Percentiles rank a stretch among this genome's conserved stretches.
phyloP scores from a whole-genome alignment of 805 yeast genomes.

The Suhomyces kilbournensis region DNA sequence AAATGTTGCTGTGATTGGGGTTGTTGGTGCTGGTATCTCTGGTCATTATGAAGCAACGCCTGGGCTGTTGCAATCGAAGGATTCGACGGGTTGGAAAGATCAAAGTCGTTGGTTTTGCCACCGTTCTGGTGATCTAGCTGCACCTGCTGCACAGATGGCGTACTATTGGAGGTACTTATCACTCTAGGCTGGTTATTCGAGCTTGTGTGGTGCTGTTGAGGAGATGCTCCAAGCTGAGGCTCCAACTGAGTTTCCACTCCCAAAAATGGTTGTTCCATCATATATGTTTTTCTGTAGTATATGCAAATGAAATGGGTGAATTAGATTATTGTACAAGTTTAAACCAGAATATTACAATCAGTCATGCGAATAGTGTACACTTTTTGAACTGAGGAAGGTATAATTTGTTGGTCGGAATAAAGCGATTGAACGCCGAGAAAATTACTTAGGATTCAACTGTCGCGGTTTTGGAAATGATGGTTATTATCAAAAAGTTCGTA shows the following conservation, averaged over 20 bases:
- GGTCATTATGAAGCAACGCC: conserved; percentile 11
- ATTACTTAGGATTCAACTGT: not conserved
- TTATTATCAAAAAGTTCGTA: not conserved
- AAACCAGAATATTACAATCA: not conserved
- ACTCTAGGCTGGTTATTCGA: conserved; percentile 5
- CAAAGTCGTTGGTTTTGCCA: conserved; percentile 3
- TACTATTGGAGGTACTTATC: not conserved
- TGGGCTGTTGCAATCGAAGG: conserved; percentile 10
- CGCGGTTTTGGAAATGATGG: not conserved
- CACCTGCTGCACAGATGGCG: conserved; percentile 2
- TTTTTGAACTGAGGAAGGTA: not conserved
- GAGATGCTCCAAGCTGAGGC: conserved; percentile 8
- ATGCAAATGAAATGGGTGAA: not conserved
- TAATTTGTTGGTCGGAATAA: not conserved
- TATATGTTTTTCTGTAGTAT: not conserved
- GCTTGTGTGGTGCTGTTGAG: conserved; percentile 7
- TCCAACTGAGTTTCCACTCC: conserved; percentile 11
- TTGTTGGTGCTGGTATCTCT: conserved; percentile 8
- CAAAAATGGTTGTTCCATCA: conserved; percentile 15
- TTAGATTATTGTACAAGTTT: not conserved
- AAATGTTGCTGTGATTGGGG: conserved; percentile 10
- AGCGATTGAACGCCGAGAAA: not conserved
- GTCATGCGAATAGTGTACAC: conserved; percentile 1
- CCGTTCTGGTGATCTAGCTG: not conserved
- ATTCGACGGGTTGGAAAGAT: conserved; percentile 8